A percentile compares a stretch with the other conserved stretches of the same genome.
phyloP scores from a whole-genome alignment of 805 yeast genomes.

The Metschnikowia cerradonensis region DNA sequence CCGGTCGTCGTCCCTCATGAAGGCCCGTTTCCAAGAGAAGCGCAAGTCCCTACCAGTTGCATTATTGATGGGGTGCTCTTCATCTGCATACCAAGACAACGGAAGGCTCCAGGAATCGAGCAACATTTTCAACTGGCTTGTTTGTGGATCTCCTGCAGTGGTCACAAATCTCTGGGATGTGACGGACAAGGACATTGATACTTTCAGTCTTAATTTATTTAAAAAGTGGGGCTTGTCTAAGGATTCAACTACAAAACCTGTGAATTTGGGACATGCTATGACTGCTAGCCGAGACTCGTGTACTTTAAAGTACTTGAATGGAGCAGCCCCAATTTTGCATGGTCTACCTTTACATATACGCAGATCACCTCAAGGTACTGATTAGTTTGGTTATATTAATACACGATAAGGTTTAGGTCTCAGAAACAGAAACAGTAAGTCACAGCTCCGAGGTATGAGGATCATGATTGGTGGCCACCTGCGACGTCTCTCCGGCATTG shows the following conservation, averaged over 20 bases:
- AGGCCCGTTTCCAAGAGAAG: slow-evolving; percentile 16
- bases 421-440: neutral
- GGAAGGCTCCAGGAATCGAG: slow-evolving; percentile 74
- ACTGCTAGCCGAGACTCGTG: slow-evolving; percentile 62
- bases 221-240: slow-evolving; percentile 59
- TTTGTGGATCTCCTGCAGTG: slow-evolving; percentile 79
- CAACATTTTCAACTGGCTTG: slow-evolving; percentile 67
- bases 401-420: neutral
- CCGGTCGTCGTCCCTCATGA: slow-evolving; percentile 46
- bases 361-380: neutral
- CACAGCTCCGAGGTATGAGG: slow-evolving; percentile 10
- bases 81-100: slow-evolving; percentile 58
- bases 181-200: slow-evolving; percentile 91
- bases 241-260: slow-evolving; percentile 7
- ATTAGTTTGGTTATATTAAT: neutral
- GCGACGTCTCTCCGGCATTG: slow-evolving; percentile 11
- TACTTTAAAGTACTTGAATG: slow-evolving; percentile 70
- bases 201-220: slow-evolving; percentile 60
- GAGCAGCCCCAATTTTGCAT: slow-evolving; percentile 88
- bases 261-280: slow-evolving; percentile 54
- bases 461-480: slow-evolving; percentile 13
- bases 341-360: slow-evolving; percentile 63
- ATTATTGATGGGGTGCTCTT: slow-evolving; percentile 84
- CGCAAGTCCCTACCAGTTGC: slow-evolving; percentile 53
- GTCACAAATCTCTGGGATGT: slow-evolving; percentile 94